Conservation (phyloP, 768 basidiomycete species). For the Lentinula sp. region DNA sequence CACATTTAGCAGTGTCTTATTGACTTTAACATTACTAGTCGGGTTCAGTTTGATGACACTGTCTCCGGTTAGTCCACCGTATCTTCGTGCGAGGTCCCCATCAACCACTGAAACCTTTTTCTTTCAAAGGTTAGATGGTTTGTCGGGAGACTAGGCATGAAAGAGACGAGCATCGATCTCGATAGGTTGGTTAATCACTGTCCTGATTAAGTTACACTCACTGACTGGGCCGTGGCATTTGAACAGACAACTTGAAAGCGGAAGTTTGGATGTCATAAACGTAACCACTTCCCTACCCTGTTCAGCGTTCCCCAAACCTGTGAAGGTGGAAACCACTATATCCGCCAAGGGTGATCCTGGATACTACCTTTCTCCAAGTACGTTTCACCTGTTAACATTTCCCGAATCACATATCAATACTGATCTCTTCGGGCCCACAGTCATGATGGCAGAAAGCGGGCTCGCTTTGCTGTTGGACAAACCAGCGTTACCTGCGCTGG, state of each 20-base stretch:
- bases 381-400: constrained; percentile 12
- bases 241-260: constrained; percentile 49
- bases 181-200: constrained; percentile 44
- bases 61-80: constrained; percentile 23
- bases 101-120: neutral
- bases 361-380: constrained; percentile 53
- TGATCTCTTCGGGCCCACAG: constrained; percentile 26
- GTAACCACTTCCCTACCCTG: constrained; percentile 55
- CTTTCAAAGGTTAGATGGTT: constrained; percentile 48
- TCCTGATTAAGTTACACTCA: neutral
- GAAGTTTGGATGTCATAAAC: constrained; percentile 61
- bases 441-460: constrained; percentile 76
- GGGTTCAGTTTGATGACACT: constrained; percentile 31
- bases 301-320: constrained; percentile 22
- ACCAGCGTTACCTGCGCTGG: constrained; percentile 48
- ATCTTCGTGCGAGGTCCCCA: constrained; percentile 16
- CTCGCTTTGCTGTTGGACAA: constrained; percentile 53
- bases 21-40: constrained; percentile 14
- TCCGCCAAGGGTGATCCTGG: constrained; percentile 75
- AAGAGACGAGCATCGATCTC: constrained; percentile 47
- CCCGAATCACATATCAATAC: constrained; percentile 4
- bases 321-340: constrained; percentile 56
- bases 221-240: neutral
- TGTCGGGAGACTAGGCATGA: constrained; percentile 44
- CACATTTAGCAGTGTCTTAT: neutral